phyloP scores from a whole-genome alignment of 139 green algal species.

The Pedinophyceae sp. region DNA sequence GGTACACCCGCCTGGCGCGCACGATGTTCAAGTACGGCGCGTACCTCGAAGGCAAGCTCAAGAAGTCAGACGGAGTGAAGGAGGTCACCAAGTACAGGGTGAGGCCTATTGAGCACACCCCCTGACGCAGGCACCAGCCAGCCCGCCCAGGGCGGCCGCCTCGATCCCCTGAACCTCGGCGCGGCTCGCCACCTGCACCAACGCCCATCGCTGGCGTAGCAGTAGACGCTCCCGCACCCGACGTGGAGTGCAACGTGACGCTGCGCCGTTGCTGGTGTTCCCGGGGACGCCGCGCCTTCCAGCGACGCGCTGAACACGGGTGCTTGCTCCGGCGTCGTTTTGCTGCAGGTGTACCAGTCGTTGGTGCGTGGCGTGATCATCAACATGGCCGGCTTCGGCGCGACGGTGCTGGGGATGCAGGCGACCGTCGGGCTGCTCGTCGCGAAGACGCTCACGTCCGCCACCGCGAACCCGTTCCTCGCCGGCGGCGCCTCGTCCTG shows the following conservation, averaged over 20 bases:
- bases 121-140: neutral
- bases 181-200: neutral
- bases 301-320: no score
- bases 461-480: slow-evolving; percentile 76
- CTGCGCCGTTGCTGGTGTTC: slow-evolving; percentile 44
- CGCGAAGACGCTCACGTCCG: slow-evolving; percentile 88
- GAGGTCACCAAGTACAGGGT: slow-evolving; percentile 19
- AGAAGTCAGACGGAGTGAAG: slow-evolving; percentile 21
- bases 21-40: slow-evolving; percentile 2
- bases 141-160: neutral
- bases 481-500: slow-evolving; percentile 38
- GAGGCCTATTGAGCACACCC: neutral
- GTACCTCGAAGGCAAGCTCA: slow-evolving; percentile 26
- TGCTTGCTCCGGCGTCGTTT: no score
- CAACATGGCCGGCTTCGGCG: neutral
- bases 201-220: neutral
- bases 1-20: slow-evolving; percentile 47
- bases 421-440: slow-evolving; percentile 83
- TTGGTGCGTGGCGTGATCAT: no score
- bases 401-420: slow-evolving; percentile 64
- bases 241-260: slow-evolving; percentile 11
- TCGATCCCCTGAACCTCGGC: neutral
- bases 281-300: no score
- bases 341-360: no score
- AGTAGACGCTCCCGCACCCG: slow-evolving; percentile 6